Conservation (phyloP, 1,284 basidiomycete species). For the Papiliotrema fonsecae region DNA sequence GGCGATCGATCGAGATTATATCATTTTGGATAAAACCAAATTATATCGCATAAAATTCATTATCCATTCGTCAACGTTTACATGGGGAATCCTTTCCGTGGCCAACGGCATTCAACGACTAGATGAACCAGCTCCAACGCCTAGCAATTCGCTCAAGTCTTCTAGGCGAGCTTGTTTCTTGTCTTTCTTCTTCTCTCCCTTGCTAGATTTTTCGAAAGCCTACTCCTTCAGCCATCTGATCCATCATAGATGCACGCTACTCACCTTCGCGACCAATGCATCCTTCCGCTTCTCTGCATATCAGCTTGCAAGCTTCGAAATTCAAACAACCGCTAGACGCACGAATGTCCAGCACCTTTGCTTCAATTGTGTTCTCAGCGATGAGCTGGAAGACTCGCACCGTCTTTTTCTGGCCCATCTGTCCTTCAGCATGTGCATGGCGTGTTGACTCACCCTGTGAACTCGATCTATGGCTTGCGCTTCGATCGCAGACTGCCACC, state of each 20-base stretch:
- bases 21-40: too few species aligned
- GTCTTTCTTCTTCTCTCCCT: conserved; percentile 22
- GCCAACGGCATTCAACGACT: too few species aligned
- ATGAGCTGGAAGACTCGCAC: conserved; percentile 85
- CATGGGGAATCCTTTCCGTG: too few species aligned
- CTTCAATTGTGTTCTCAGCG: conserved; percentile 78
- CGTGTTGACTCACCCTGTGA: conserved; percentile 52
- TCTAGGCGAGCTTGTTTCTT: conserved; percentile 42
- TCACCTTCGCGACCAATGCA: conserved; percentile 34
- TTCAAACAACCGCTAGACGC: conserved; percentile 45
- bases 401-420: conserved; percentile 70
- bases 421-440: conserved; percentile 13
- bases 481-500: conserved; percentile 75
- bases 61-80: too few species aligned
- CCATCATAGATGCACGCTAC: neutral
- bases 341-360: conserved; percentile 80
- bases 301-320: neutral
- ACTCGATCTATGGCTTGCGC: conserved; percentile 71
- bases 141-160: conserved; percentile 42
- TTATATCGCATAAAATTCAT: too few species aligned
- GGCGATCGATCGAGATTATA: too few species aligned
- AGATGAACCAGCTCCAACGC: too few species aligned
- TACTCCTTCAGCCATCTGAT: conserved; percentile 4
- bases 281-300: conserved; percentile 40
- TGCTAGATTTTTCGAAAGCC: conserved; percentile 42